Conservation (phyloP, 2,329 filamentous ascomycete genomes). For the Leptosphaerulina australis region DNA sequence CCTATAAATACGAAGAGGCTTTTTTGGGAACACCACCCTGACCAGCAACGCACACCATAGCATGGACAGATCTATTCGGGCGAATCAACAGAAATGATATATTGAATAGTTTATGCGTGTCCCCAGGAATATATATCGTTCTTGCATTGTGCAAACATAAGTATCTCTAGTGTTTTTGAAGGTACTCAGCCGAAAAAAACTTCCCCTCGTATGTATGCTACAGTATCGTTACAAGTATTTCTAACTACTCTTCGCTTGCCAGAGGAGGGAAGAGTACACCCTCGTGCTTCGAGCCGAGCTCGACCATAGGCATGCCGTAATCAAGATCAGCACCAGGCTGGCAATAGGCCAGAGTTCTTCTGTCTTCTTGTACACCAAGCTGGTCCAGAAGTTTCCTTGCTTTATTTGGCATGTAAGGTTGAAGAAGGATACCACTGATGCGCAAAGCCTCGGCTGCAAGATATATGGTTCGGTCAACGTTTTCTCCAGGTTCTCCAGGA, state of each 20-base stretch:
- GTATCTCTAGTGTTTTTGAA: too few species aligned
- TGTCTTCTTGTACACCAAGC: conserved; percentile 70
- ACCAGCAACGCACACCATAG: too few species aligned
- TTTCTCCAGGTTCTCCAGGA: conserved; percentile 38
- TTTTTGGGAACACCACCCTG: too few species aligned
- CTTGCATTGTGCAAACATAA: too few species aligned
- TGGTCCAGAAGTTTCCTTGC: conserved; percentile 74
- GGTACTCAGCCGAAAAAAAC: too few species aligned
- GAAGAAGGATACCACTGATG: conserved; percentile 80
- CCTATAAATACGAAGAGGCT: conserved; percentile 9
- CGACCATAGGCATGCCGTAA: conserved; percentile 65
- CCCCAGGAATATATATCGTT: too few species aligned
- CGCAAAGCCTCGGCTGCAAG: conserved; percentile 76
- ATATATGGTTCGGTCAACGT: conserved; percentile 63
- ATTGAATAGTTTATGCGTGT: too few species aligned
- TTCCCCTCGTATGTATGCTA: conserved; percentile 2
- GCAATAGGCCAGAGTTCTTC: conserved; percentile 69
- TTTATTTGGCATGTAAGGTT: conserved; percentile 89
- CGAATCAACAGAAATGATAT: too few species aligned
- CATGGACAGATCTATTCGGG: too few species aligned
- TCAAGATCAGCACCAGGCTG: conserved; percentile 66
- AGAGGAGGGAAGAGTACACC: conserved; percentile 59
- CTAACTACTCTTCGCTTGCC: conserved; percentile 30
- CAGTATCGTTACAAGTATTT: not conserved
- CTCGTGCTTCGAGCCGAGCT: conserved; percentile 51